A percentile compares a stretch with the other conserved stretches of the same genome.
Evolutionary conservation across 192 early-diverging fungal genomes (phyloP).

Genomic region (Geranomyces michiganensis): DNA sequence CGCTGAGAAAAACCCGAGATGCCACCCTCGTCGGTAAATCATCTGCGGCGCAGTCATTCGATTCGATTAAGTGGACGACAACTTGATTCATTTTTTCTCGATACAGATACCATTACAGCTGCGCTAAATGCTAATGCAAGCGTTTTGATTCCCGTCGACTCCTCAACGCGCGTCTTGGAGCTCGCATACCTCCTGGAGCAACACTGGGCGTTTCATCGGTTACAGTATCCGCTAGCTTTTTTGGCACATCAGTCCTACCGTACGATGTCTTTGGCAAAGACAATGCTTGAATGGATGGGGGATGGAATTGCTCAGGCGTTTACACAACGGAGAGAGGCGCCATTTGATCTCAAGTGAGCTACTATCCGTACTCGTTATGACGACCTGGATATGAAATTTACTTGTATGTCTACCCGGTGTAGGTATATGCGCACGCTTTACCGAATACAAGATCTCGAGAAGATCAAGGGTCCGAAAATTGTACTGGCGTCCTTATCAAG

Average conservation of each 20-base stretch:
- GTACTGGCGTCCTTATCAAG: constrained; percentile 81
- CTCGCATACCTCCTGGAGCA: constrained; percentile 86
- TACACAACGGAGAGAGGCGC: constrained; percentile 71
- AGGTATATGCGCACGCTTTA: constrained; percentile 54
- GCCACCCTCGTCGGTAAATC: constrained; percentile 77
- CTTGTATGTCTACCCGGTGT: neutral
- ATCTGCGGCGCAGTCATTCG: too few species aligned
- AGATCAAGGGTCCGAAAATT: constrained; percentile 75
- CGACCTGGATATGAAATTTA: neutral
- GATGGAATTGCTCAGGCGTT: constrained; percentile 75
- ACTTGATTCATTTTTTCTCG: too few species aligned
- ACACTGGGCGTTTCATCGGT: constrained; percentile 70
- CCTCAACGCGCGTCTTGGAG: constrained; percentile 88
- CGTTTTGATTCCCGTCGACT: constrained; percentile 88
- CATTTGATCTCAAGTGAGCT: constrained; percentile 87
- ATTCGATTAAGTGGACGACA: neutral
- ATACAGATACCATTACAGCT: constrained; percentile 62
- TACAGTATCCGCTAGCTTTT: constrained; percentile 71
- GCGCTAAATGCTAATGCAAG: constrained; percentile 72
- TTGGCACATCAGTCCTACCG: constrained; percentile 75
- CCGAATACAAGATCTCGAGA: constrained; percentile 67
- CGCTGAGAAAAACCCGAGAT: constrained; percentile 74
- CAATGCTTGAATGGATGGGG: constrained; percentile 97
- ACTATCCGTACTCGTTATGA: neutral
- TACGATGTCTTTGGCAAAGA: constrained; percentile 82